These are phyloP conservation scores for Debaryomyces coudertii DNA, from an alignment of 1,139 yeast species.

Conservation along the genomic window DNA sequence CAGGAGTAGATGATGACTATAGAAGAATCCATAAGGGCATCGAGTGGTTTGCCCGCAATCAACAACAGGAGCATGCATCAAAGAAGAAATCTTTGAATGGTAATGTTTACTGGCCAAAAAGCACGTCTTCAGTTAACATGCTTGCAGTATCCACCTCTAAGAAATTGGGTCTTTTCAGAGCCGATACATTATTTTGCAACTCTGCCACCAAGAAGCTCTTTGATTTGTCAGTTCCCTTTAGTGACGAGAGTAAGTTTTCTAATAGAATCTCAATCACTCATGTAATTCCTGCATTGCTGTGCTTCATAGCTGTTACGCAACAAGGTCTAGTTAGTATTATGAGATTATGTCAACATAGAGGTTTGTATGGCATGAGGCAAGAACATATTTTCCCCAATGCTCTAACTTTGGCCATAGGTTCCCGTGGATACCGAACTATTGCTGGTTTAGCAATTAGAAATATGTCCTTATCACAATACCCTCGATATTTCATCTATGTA, in stretches of 20 bases:
- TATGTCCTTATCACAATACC: constrained; percentile 20
- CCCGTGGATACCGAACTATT: constrained; percentile 35
- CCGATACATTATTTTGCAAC: constrained; percentile 53
- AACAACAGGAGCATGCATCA: background rate
- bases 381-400: constrained; percentile 58
- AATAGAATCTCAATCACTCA: constrained; percentile 57
- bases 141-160: constrained; percentile 49
- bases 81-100: constrained; percentile 19
- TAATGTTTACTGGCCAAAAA: constrained; percentile 12
- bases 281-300: constrained; percentile 57
- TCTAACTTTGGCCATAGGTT: constrained; percentile 28
- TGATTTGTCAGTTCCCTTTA: constrained; percentile 33
- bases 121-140: constrained; percentile 22
- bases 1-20: constrained; percentile 42
- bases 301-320: constrained; percentile 58
- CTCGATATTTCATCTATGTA: constrained; percentile 32
- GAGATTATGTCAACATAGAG: constrained; percentile 59
- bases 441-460: constrained; percentile 35
- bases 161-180: constrained; percentile 50
- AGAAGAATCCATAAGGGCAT: constrained; percentile 34
- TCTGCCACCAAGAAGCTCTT: constrained; percentile 53
- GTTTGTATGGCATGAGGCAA: constrained; percentile 62
- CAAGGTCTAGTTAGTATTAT: constrained; percentile 61
- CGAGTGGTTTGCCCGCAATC: constrained; percentile 7
- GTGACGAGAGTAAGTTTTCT: constrained; percentile 43